Conservation (phyloP, 345 rosid species). For the Euphorbia peplus region DNA sequence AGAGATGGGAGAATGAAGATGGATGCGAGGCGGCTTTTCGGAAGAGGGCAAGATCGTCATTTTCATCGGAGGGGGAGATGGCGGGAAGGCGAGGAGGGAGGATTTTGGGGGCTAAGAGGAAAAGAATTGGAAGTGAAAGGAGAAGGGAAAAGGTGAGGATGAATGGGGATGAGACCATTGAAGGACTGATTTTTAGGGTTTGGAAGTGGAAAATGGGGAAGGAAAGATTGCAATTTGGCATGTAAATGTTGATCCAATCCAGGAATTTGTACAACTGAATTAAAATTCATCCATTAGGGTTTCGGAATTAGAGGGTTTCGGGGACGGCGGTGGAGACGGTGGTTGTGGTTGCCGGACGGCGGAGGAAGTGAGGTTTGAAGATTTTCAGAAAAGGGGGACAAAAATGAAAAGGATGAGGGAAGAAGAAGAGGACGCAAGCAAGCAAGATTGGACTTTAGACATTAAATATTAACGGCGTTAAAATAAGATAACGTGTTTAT, state of each 20-base stretch:
- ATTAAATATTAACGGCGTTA: too few relatives aligned
- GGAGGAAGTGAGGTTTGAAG: too few relatives aligned
- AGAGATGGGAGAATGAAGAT: slow-evolving; percentile 47
- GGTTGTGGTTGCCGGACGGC: too few relatives aligned
- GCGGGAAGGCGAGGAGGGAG: slow-evolving; percentile 38
- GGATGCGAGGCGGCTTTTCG: slow-evolving; percentile 43
- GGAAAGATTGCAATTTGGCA: slow-evolving; percentile 7
- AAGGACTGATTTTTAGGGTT: slow-evolving; percentile 4
- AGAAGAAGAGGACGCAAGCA: too few relatives aligned
- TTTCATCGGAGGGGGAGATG: slow-evolving; percentile 69
- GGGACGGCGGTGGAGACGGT: too few relatives aligned
- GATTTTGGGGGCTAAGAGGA: slow-evolving; percentile 21
- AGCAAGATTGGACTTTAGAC: too few relatives aligned
- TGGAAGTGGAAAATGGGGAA: not conserved
- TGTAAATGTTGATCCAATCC: not conserved
- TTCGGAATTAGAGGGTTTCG: too few relatives aligned
- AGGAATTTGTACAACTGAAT: too few relatives aligned
- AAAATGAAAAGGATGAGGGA: too few relatives aligned
- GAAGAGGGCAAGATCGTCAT: slow-evolving; percentile 66
- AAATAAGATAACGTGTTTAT: too few relatives aligned
- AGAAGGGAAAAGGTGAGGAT: slow-evolving; percentile 48
- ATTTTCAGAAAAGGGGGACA: too few relatives aligned
- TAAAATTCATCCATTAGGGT: too few relatives aligned
- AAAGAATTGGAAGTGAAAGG: slow-evolving; percentile 49
- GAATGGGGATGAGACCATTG: slow-evolving; percentile 55